Evolutionary conservation across 768 basidiomycete species (phyloP), one percentile per base, ranked within the genome.

Genomic region (Macrocybe gigantea): DNA sequence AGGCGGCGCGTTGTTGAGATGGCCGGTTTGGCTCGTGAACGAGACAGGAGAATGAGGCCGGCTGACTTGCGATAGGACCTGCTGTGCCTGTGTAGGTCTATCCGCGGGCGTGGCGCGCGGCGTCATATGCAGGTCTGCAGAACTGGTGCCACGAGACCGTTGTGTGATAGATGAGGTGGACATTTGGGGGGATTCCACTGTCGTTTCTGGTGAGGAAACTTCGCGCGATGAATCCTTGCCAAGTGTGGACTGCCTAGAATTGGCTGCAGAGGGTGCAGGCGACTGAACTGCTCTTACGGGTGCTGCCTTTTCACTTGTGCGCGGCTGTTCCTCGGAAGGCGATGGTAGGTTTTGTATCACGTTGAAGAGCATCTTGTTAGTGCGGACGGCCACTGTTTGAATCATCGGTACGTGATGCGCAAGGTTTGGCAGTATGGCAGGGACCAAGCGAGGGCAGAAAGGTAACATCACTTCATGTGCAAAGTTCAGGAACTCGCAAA

Each of bases 381-480:
- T 93, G 33, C 85, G 80, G 39, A 80, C 75, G 1, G 96, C 96
- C 3, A 86, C 88, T 1, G 82, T 75, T 58, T 94, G 90, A 50
- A 98, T 97, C 75, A 86, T 86, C 1, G 81, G 71, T 42, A 85
- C 87, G 57, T 93, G 90, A 54, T 95, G 92, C 0, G 95, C 93
- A 41, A 99, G 83, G 58, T 95, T 96, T 6, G 93, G 93, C 11
- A 99, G 77, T 49, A 99, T 88, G 7, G 91, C 90, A 7, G 89
- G 86, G 38, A 99, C 85, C 39, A 99, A 82, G 36, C 91, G 83
- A 1, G 96, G 93, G 0, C 93, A 92, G 60, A 96, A 96, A 2
- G 90, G 88, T 29, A 98, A 80, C 77, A 98, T 90, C 46, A 94
- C 91, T 60, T 93, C 90, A 46, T 88, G 83, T 1, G 84, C 86